These are phyloP conservation scores for Arthromyces matolae DNA, from an alignment of 768 basidiomycete species.

Conservation along the genomic window DNA sequence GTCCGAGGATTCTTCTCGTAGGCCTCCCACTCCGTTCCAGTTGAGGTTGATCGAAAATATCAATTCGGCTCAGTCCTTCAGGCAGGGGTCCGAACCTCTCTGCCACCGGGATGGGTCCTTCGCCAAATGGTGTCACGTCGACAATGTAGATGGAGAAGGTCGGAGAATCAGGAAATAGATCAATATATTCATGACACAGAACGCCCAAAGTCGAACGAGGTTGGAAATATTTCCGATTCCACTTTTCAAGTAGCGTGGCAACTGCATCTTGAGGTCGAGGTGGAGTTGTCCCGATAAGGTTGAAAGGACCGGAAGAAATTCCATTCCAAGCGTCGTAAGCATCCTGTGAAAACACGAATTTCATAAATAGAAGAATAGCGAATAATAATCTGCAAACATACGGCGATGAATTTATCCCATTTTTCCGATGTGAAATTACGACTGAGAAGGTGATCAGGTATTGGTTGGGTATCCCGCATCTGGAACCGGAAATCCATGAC, in stretches of 20 bases:
- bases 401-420: slow-evolving; percentile 20
- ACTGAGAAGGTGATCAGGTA: slow-evolving; percentile 13
- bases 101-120: slow-evolving; percentile 7
- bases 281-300: neutral
- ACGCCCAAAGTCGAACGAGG: slow-evolving; percentile 11
- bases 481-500: slow-evolving; percentile 21
- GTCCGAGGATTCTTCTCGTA: slow-evolving; percentile 8
- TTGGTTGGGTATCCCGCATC: neutral
- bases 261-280: slow-evolving; percentile 22
- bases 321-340: slow-evolving; percentile 16
- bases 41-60: slow-evolving; percentile 20
- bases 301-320: neutral
- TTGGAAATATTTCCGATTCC: slow-evolving; percentile 18
- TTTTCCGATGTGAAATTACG: slow-evolving; percentile 12
- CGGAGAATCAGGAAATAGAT: slow-evolving; percentile 19
- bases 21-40: neutral
- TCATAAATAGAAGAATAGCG: neutral
- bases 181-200: slow-evolving; percentile 20
- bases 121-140: slow-evolving; percentile 13
- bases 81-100: slow-evolving; percentile 22
- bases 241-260: slow-evolving; percentile 13
- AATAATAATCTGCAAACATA: slow-evolving; percentile 6
- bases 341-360: slow-evolving; percentile 15
- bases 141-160: slow-evolving; percentile 24
- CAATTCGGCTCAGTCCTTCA: slow-evolving; percentile 17